Base-by-base conservation (phyloP, 306 rosid genomes). In the Vigna radiata region DNA sequence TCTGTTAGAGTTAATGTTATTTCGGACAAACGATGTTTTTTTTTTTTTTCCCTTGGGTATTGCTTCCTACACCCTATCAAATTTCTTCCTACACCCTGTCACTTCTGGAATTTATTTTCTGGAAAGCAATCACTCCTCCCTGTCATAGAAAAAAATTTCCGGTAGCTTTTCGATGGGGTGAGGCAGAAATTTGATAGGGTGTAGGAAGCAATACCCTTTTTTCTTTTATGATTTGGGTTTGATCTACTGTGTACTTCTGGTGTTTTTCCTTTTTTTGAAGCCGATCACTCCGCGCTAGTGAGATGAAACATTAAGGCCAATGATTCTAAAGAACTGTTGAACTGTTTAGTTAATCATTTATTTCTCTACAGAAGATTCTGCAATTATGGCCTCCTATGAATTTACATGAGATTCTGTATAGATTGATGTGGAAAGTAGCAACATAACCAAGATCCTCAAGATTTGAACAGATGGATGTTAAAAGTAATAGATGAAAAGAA, bases 381-480 rank as follows among this genome's bases (percentile, higher is more conserved):
- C 87, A 7, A 31, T 88, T 56, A 91, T 12, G 76, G 86, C 90
- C 73, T 84, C 48, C 18, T 27, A 54, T 18, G 33, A 72, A 64
- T 67, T 33, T 16, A 44, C 65, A 3, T 44, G 37, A 46, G 76
- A 39, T 39, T 79, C 25, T 71, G 39, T 54, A 48, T 48, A 70
- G 44, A 33, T 41, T 44, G 48, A 44, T 44, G 14, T 10, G 14
- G 1, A 44, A 11, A 44, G 48, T 44, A 10, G 48, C 48, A 2
- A 10, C 48, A 44, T 78, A 31, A 67, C 48, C 72, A 58, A 77
- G 55, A 44, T 71, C 13, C 46, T 58, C 23, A 73, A 44, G 41
- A 29, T 52, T 61, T 19, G 10, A 71, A 71, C 21, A 18, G n/a
- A 75, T 37, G 77, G 23, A 41, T 41, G 46, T 41, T 65, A 78